Conservation (phyloP, 2,329 filamentous ascomycete species). For the Apiospora kogelbergensis region DNA sequence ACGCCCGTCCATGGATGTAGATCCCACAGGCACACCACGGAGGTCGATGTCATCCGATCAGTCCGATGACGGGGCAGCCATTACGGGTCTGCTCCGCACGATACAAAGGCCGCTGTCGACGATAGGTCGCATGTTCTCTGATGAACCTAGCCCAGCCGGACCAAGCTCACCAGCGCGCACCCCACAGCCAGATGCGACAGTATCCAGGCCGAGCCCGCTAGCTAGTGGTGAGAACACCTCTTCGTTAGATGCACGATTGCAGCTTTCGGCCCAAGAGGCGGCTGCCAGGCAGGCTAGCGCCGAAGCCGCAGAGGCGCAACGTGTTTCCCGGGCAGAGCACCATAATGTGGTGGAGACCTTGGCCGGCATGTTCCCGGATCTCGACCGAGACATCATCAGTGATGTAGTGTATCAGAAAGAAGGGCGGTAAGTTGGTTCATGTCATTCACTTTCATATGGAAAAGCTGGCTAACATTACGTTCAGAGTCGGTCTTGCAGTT, state of each 20-base stretch:
- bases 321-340: conserved; percentile 82
- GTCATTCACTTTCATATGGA: neutral
- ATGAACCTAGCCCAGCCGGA: conserved; percentile 49
- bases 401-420: conserved; percentile 96
- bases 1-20: conserved; percentile 43
- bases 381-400: conserved; percentile 92
- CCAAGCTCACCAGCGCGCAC: conserved; percentile 38
- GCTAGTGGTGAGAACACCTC: conserved; percentile 35
- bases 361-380: conserved; percentile 92
- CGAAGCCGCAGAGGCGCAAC: conserved; percentile 82
- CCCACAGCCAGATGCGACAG: conserved; percentile 38
- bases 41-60: conserved; percentile 56
- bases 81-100: conserved; percentile 80
- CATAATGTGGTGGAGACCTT: conserved; percentile 90
- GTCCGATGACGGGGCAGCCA: conserved; percentile 72
- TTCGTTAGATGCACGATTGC: conserved; percentile 36
- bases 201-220: conserved; percentile 28
- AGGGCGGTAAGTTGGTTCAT: conserved; percentile 67
- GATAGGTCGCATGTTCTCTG: conserved; percentile 93
- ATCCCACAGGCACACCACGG: conserved; percentile 43
- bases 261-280: conserved; percentile 76
- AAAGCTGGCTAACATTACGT: conserved; percentile 11
- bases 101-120: conserved; percentile 90
- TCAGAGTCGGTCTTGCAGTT: conserved; percentile 78
- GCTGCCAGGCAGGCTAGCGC: conserved; percentile 88